These are phyloP conservation scores for Marasmius tenuissimus DNA, from an alignment of 1,284 basidiomycete genomes.

Conservation along the genomic window DNA sequence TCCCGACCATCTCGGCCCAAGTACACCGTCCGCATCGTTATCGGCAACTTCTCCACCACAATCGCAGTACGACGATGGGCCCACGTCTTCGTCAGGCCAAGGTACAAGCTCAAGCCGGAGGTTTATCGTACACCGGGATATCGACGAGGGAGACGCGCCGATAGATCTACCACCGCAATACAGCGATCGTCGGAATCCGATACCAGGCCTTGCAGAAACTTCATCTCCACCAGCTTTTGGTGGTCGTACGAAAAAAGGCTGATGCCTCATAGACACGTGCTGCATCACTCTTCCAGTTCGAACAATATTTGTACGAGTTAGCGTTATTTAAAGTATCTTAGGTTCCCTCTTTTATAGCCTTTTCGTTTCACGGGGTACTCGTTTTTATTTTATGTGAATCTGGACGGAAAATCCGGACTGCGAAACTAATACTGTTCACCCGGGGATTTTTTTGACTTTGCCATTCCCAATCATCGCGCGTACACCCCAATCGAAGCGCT, in stretches of 20 bases:
- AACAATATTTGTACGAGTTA: no score
- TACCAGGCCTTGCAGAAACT: not conserved
- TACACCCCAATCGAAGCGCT: no score
- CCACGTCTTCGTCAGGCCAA: not conserved
- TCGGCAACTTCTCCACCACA: not conserved
- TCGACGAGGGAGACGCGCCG: not conserved
- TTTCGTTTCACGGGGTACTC: no score
- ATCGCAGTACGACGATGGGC: not conserved
- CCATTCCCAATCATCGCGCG: no score
- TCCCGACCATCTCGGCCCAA: not conserved
- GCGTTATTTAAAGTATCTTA: no score
- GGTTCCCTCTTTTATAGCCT: no score
- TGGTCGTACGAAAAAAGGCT: not conserved
- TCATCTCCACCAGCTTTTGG: not conserved
- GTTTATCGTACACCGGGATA: not conserved
- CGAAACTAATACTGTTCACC: no score
- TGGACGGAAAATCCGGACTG: no score
- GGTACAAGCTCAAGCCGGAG: not conserved
- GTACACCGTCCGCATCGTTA: not conserved
- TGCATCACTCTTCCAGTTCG: no score
- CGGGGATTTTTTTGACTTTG: no score
- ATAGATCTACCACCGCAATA: slow-evolving; percentile 1
- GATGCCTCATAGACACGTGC: no score
- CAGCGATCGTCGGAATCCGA: not conserved
- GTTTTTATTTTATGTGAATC: no score